Evolutionary conservation across 768 basidiomycete genomes (phyloP), one percentile per base, ranked within the genome.

Genomic region (Podaxis rugospora): DNA sequence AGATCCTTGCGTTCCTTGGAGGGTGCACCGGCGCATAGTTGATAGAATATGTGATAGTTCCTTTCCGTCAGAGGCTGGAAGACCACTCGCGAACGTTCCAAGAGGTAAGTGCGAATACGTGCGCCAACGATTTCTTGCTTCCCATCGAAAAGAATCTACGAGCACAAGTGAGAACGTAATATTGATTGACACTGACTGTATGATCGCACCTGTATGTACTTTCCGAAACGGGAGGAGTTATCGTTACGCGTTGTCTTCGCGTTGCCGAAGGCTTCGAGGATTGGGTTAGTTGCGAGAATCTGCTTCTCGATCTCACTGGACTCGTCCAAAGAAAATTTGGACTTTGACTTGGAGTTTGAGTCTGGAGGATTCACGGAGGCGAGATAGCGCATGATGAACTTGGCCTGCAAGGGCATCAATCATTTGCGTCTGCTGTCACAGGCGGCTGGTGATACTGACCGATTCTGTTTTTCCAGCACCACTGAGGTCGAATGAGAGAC

Each of bases 21-120:
- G 2, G 97, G 95, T 9, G 93, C 94, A 51, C 97, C 97, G 0
- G 95, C 92, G 66, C 96, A 94, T n/a, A 99, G 80, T 72, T 99
- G 97, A 76, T 99, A 98, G 81, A 99, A 99, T 67, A 99, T 98
- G 74, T 99, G 97, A 75, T 98, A 99, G 75, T 99, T 99, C 62
- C 97, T 88, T 74, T 99, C 97, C 47, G 92, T 95, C 61, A 91
- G 80, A 16, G 97, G 96, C 74, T 99, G 97, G 74, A 96, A 98
- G 61, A 98, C 95, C 63, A 99, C 90, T 63, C 97, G 88, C 42
- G 97, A 98, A 44, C 97, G 93, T 71, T 99, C 97, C 63, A 99
- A 80, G 32, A 99, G 85, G 77, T 99, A 99, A 55, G 97, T 99
- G 67, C 97, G 88, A 67, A 99, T 98, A n/a, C 96, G 87, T 4